Evolutionary conservation across 768 basidiomycete species (phyloP), one percentile per base, ranked within the genome.

Genomic region (Trametes coccinea): DNA sequence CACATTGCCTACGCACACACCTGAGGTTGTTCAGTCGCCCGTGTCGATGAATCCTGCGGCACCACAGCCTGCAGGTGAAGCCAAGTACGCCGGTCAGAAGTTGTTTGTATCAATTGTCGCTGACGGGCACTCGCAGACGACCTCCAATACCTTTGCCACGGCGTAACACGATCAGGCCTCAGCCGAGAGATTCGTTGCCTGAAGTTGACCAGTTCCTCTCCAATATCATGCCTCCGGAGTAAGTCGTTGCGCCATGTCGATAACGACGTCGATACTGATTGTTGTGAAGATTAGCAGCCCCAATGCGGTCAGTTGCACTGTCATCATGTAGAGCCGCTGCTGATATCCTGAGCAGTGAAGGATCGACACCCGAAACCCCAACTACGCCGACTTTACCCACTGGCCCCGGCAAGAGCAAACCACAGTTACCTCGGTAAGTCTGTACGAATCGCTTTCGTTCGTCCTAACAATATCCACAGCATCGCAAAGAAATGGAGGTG

Each of bases 401-500:
- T 11, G 47, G 52, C n/a, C 33, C 62, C 6, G n/a, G 34, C 8
- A 51, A 39, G 2, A 17, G 17, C 5, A 63, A 60, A 40, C n/a
- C 44, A 5, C 29, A 55, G 4, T 34, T 64, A 5, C 63, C 61
- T 16, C 61, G 56, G 63, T 61, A 46, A 22, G 57, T 44, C 1
- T 4, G 5, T 14, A 5, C 2, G 22, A 39, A 30, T 2, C 53
- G 30, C n/a, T 22, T 16, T 31, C 27, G 30, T 33, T 30, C 41
- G 3, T 43, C 27, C 41, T 62, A 22, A 58, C 30, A 5, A 0
- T 4, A 11, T 8, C 53, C 44, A 1, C 57, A 88, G 87, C 63
- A 82, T 84, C 43, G 76, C 76, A 22, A 84, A 84, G 68, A 82
- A 82, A 55, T 90, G 83, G 83, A 84, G 78, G 63, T 90, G 89